A percentile compares a stretch with the other conserved stretches of the same genome.
Evolutionary conservation across 148 eudicot species (phyloP).

Genomic region (Suaeda aralocaspica): DNA sequence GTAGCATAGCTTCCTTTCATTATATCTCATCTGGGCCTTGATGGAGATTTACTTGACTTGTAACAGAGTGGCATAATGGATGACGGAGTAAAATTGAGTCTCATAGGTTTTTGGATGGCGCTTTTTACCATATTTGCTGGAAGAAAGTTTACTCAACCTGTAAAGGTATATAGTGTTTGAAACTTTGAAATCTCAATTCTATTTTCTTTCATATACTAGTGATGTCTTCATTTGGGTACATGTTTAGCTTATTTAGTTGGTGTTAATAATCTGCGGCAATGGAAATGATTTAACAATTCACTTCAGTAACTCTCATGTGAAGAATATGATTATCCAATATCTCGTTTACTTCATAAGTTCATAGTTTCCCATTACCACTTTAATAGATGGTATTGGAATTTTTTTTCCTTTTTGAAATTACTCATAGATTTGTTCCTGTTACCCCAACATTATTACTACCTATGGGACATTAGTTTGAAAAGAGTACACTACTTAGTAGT

Average conservation of each 20-base stretch:
- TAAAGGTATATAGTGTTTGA: constrained; percentile 54
- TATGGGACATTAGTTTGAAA: no score
- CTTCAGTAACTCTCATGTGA: background rate
- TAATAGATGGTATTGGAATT: no score
- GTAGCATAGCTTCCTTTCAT: background rate
- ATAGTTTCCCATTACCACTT: no score
- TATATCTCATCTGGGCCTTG: constrained; percentile 7
- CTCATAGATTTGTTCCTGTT: no score
- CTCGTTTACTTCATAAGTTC: no score
- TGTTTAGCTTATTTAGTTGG: background rate
- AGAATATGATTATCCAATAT: no score
- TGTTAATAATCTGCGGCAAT: no score
- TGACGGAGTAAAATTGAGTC: constrained; percentile 53
- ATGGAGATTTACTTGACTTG: constrained; percentile 12
- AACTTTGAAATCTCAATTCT: background rate
- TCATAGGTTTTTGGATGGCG: constrained; percentile 79
- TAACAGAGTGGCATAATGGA: constrained; percentile 75
- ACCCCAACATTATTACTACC: no score
- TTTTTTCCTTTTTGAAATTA: no score
- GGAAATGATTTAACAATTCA: background rate
- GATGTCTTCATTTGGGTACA: background rate
- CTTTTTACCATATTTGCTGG: constrained; percentile 76
- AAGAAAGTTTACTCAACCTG: constrained; percentile 85
- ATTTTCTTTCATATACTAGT: background rate
- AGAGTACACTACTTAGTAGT: no score